Evolutionary conservation across 768 basidiomycete genomes (phyloP).

Genomic region (Rickenella mellea): DNA sequence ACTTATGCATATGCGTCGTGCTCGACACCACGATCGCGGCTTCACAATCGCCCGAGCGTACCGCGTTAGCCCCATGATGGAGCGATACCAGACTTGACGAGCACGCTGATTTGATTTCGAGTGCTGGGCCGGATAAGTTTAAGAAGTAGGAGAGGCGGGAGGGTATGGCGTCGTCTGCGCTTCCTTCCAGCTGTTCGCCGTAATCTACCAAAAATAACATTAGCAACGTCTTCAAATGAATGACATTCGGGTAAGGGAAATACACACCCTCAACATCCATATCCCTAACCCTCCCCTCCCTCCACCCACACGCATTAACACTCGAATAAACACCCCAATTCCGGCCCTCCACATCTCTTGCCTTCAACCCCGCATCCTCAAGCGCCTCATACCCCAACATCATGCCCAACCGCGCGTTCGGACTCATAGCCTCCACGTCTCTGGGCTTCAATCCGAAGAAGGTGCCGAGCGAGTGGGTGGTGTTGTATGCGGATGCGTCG

Average conservation of each 20-base stretch:
- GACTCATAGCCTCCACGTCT: slow-evolving; percentile 1
- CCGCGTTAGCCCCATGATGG: slow-evolving; percentile 8
- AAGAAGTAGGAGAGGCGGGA: slow-evolving; percentile 7
- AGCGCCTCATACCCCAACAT: slow-evolving; percentile 2
- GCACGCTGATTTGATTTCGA: slow-evolving; percentile 10
- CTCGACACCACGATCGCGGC: slow-evolving; percentile 5
- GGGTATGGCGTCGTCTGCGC: background rate
- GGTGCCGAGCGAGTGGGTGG: background rate
- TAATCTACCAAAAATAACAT: background rate
- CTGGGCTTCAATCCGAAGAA: background rate
- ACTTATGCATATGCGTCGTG: slow-evolving; percentile 2
- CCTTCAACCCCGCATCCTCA: slow-evolving; percentile 3
- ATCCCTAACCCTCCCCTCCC: background rate
- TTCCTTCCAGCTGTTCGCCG: background rate
- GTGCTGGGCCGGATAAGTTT: slow-evolving; percentile 7
- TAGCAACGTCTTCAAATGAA: background rate
- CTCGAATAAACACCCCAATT: slow-evolving; percentile 3
- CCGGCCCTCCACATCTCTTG: background rate
- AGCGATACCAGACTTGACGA: slow-evolving; percentile 8
- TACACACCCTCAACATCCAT: background rate
- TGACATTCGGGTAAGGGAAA: background rate
- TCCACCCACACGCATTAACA: slow-evolving; percentile 3
- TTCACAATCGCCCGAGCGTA: slow-evolving; percentile 8
- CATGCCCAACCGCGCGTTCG: slow-evolving; percentile 1
- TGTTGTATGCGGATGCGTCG: background rate